Evolutionary conservation across 805 yeast genomes (phyloP).

Genomic region (Nakazawaea pomicola): DNA sequence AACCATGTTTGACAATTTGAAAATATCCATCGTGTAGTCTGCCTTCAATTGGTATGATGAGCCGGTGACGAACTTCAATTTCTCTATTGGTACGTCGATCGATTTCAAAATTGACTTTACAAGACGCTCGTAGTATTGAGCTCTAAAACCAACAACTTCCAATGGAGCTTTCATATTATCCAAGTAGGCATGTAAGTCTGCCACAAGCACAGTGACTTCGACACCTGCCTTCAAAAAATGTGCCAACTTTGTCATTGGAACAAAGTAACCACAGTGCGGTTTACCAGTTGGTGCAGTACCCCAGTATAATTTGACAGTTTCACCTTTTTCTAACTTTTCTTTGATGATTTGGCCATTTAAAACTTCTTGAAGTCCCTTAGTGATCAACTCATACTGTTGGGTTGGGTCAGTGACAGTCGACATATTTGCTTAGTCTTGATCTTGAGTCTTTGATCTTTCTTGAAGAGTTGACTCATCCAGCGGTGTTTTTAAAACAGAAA

Average conservation of each 20-base stretch:
- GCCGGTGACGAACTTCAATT: conserved; percentile 78
- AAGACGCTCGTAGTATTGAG: conserved; percentile 78
- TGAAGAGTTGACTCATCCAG: too few relatives aligned
- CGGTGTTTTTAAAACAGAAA: too few relatives aligned
- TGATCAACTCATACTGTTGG: conserved; percentile 69
- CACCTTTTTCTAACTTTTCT: conserved; percentile 72
- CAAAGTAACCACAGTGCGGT: conserved; percentile 98
- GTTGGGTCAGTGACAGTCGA: conserved; percentile 39
- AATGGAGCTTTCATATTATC: conserved; percentile 98
- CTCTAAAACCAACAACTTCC: conserved; percentile 85
- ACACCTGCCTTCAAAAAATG: conserved; percentile 95
- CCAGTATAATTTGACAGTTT: conserved; percentile 89
- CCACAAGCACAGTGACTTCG: conserved; percentile 85
- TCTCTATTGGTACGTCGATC: conserved; percentile 89
- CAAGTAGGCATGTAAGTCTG: conserved; percentile 93
- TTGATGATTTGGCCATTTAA: conserved; percentile 84
- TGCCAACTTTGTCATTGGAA: conserved; percentile 95
- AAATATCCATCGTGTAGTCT: conserved; percentile 84
- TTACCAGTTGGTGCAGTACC: conserved; percentile 99
- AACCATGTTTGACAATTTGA: conserved; percentile 76
- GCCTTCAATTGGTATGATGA: conserved; percentile 80
- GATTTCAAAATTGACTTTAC: conserved; percentile 83
- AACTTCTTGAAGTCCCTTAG: conserved; percentile 87
- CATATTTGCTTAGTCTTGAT: too few relatives aligned
- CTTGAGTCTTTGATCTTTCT: too few relatives aligned